Percentiles rank a stretch among this genome's conserved stretches.
phyloP scores from a whole-genome alignment of 1,139 yeast species.

The Diutina sp. region DNA sequence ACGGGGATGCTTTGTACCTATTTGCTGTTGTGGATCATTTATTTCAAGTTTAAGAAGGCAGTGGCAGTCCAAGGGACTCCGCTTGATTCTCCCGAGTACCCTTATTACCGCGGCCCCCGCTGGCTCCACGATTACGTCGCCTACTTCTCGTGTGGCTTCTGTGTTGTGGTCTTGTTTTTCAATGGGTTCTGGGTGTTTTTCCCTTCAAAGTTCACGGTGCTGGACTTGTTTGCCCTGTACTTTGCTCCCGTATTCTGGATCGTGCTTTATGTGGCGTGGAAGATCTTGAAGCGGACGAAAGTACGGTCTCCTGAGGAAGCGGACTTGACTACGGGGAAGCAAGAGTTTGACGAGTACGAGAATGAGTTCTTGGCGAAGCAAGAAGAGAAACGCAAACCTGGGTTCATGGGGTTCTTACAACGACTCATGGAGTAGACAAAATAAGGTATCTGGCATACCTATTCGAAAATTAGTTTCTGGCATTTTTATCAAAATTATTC shows the following conservation, averaged over 20 bases:
- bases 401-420: neutral
- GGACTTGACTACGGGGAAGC: constrained; percentile 24
- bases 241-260: constrained; percentile 25
- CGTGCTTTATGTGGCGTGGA: constrained; percentile 20
- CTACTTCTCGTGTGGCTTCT: constrained; percentile 18
- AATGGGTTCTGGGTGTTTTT: constrained; percentile 31
- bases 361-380: constrained; percentile 5
- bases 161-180: constrained; percentile 17
- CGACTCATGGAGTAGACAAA: neutral
- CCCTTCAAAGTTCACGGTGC: constrained; percentile 23
- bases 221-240: constrained; percentile 26
- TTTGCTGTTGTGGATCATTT: constrained; percentile 35
- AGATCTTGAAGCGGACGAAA: constrained; percentile 20
- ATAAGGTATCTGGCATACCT: neutral
- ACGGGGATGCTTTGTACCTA: constrained; percentile 43
- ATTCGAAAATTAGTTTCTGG: no score
- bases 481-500: neutral
- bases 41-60: constrained; percentile 24
- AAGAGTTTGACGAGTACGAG: constrained; percentile 23
- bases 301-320: constrained; percentile 20
- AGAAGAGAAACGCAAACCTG: neutral
- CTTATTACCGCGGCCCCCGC: constrained; percentile 15
- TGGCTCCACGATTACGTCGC: constrained; percentile 21
- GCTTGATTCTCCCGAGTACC: constrained; percentile 11
- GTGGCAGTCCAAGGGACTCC: constrained; percentile 17